Percentiles rank a stretch among this genome's conserved stretches.
Conservation (phyloP, 148 eudicot species). For the Nepenthes mirabilis region DNA sequence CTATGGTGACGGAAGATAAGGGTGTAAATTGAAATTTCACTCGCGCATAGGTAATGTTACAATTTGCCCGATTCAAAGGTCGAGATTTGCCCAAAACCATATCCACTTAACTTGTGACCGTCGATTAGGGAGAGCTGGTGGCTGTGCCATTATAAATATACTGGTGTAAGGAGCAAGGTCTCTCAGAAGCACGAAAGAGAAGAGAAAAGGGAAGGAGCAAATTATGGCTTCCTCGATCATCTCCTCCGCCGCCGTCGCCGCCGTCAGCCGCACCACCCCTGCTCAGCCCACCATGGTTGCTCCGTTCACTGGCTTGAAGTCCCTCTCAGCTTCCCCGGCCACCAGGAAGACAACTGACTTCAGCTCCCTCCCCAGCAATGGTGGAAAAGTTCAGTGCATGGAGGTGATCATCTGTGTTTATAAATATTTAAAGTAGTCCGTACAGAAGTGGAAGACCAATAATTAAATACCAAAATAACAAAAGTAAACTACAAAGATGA, state of each 20-base stretch:
- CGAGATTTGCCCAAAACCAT: slow-evolving; percentile 4
- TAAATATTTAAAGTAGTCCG: no score
- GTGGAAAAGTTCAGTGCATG: slow-evolving; percentile 51
- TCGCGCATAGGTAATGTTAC: not conserved
- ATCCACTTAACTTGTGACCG: slow-evolving; percentile 14
- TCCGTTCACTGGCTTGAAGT: slow-evolving; percentile 45
- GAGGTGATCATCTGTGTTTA: slow-evolving; percentile 11
- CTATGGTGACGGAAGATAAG: slow-evolving; percentile 10
- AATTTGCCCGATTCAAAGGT: slow-evolving; percentile 6
- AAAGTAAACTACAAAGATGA: no score
- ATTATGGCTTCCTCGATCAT: slow-evolving; percentile 34
- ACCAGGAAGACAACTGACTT: slow-evolving; percentile 23
- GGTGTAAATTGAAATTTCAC: not conserved
- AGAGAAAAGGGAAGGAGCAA: not conserved
- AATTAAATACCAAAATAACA: no score
- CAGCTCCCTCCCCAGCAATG: slow-evolving; percentile 39
- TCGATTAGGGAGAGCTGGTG: slow-evolving; percentile 1
- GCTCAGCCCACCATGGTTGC: slow-evolving; percentile 41
- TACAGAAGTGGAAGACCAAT: no score
- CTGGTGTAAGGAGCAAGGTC: not conserved
- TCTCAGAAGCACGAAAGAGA: slow-evolving; percentile 1
- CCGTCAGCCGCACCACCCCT: slow-evolving; percentile 14
- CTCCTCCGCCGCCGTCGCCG: slow-evolving; percentile 22
- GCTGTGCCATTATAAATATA: slow-evolving; percentile 2
- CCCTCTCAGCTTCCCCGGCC: slow-evolving; percentile 26